A percentile compares a stretch with the other conserved stretches of the same genome.
phyloP scores from a whole-genome alignment of 305 asterid species.

The Fraxinus dipetala region DNA sequence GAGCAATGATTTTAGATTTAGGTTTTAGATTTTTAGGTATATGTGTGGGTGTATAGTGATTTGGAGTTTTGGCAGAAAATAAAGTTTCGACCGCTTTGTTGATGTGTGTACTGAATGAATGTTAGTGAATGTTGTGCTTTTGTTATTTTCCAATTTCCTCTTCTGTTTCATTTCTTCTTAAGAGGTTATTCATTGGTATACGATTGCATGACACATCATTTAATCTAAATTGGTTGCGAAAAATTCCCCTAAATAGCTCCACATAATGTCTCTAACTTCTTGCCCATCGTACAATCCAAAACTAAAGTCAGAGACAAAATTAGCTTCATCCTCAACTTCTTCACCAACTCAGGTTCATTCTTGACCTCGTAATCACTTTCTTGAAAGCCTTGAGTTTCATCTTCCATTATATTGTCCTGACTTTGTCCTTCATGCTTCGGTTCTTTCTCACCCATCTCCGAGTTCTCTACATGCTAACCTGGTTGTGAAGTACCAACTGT shows the following conservation, averaged over 20 bases:
- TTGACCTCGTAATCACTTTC: too few species aligned
- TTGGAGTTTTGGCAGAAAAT: neutral
- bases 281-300: too few species aligned
- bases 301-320: too few species aligned
- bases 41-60: neutral
- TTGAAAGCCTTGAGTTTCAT: too few species aligned
- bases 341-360: too few species aligned
- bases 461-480: too few species aligned
- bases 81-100: neutral
- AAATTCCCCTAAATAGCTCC: neutral
- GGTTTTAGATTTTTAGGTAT: neutral
- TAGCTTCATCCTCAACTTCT: too few species aligned
- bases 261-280: too few species aligned
- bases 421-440: too few species aligned
- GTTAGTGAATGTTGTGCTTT: neutral
- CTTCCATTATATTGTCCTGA: too few species aligned
- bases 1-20: neutral
- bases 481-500: too few species aligned
- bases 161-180: neutral
- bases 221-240: neutral
- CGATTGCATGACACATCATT: neutral
- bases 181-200: neutral
- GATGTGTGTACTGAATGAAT: neutral
- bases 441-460: too few species aligned
- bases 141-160: neutral